phyloP scores from a whole-genome alignment of 1,284 basidiomycete genomes.

The Phenoliferia sp. region DNA sequence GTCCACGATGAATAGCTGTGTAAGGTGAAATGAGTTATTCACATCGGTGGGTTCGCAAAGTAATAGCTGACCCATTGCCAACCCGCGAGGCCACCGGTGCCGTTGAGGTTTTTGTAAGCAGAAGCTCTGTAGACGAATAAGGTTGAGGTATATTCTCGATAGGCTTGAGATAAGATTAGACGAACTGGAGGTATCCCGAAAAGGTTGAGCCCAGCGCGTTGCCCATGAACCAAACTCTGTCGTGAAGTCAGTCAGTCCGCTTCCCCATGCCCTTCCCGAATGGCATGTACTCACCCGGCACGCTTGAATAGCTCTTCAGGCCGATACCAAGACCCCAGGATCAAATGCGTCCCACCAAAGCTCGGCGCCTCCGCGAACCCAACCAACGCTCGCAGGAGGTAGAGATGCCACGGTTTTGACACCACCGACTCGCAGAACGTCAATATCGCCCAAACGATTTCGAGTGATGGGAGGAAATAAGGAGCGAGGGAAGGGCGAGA shows the following conservation, averaged over 20 bases:
- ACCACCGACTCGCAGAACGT: conserved; percentile 37
- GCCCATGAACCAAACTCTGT: conserved; percentile 60
- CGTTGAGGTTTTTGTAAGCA: conserved; percentile 57
- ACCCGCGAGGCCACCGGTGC: conserved; percentile 56
- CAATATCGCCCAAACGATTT: conserved; percentile 40
- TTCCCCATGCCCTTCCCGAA: neutral
- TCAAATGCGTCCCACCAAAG: neutral
- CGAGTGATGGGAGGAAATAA: conserved; percentile 22
- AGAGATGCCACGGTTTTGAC: conserved; percentile 14
- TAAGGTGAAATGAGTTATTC: neutral
- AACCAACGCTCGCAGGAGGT: conserved; percentile 24
- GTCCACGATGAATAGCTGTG: conserved; percentile 58
- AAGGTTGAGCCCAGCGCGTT: conserved; percentile 42
- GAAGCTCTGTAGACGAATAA: conserved; percentile 43
- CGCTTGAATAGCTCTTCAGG: conserved; percentile 62
- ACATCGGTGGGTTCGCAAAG: neutral
- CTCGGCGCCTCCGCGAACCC: conserved; percentile 25
- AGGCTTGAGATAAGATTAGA: neutral
- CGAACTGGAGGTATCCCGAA: conserved; percentile 57
- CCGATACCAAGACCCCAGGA: conserved; percentile 67
- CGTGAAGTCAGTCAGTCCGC: neutral
- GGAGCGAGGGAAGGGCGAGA: conserved; percentile 27
- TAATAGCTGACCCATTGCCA: conserved; percentile 56
- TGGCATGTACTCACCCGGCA: conserved; percentile 46
- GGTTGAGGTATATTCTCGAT: neutral